Evolutionary conservation across 1,139 yeast species (phyloP).

Genomic region (Yamadazyma diospyri): DNA sequence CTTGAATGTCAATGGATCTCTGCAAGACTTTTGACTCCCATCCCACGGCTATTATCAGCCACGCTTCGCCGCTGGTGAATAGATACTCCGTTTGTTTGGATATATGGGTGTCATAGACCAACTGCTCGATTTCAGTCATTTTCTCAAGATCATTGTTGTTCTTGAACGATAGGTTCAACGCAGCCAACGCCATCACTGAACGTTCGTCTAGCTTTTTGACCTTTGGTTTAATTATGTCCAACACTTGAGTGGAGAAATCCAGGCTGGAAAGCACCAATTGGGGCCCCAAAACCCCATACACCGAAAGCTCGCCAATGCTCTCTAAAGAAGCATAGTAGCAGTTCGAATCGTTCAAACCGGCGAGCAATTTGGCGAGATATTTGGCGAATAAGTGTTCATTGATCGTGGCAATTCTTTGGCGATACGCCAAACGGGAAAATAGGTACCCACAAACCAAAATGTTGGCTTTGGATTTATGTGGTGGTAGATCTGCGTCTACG

Average conservation of each 20-base stretch:
- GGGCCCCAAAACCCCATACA: conserved; percentile 56
- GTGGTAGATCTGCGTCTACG: conserved; percentile 12
- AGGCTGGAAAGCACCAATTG: conserved; percentile 11
- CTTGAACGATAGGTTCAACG: conserved; percentile 37
- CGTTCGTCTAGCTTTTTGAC: conserved; percentile 60
- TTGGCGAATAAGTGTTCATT: conserved; percentile 12
- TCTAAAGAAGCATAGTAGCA: conserved; percentile 35
- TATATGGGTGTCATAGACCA: conserved; percentile 54
- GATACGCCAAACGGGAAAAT: conserved; percentile 47
- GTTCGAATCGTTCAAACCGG: conserved; percentile 18
- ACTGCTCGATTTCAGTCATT: conserved; percentile 35
- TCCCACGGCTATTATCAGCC: conserved; percentile 68
- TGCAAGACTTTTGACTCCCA: conserved; percentile 64
- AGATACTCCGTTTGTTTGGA: conserved; percentile 72
- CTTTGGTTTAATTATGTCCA: conserved; percentile 33
- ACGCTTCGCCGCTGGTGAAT: conserved; percentile 82
- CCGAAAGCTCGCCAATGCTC: conserved; percentile 52
- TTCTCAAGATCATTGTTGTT: conserved; percentile 20
- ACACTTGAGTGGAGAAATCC: conserved; percentile 20
- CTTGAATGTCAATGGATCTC: conserved; percentile 50
- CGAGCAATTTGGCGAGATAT: conserved; percentile 17
- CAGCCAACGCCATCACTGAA: conserved; percentile 55
- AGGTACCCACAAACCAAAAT: conserved; percentile 44
- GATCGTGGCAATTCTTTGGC: conserved; percentile 29
- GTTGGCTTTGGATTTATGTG: conserved; percentile 21